phyloP scores from a whole-genome alignment of 2,329 filamentous ascomycete species.

The Geosmithia putterillii region DNA sequence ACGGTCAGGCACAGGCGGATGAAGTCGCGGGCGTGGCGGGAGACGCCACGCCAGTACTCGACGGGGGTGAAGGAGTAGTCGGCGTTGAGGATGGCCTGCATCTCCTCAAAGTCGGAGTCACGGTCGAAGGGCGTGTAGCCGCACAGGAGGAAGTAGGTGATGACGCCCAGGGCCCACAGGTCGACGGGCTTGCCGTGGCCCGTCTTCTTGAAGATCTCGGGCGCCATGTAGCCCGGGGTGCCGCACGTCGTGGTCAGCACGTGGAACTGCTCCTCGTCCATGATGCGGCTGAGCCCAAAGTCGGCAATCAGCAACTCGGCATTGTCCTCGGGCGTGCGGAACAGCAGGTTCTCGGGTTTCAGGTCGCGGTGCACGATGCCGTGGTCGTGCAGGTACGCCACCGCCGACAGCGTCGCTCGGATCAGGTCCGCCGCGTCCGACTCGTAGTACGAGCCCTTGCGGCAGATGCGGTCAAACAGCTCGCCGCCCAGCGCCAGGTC shows the following conservation, averaged over 20 bases:
- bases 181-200: constrained; percentile 97
- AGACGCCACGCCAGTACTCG: constrained; percentile 96
- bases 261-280: constrained; percentile 98
- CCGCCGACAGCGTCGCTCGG: constrained; percentile 87
- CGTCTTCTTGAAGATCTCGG: constrained; percentile 98
- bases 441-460: constrained; percentile 97
- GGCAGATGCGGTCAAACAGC: constrained; percentile 95
- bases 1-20: constrained; percentile 86
- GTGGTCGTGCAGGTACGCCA: constrained; percentile 96
- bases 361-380: constrained; percentile 96
- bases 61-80: constrained; percentile 92
- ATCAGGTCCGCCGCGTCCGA: constrained; percentile 93
- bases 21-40: constrained; percentile 75
- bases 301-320: constrained; percentile 94
- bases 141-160: constrained; percentile 96
- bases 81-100: constrained; percentile 95
- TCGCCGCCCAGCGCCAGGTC: constrained; percentile 94
- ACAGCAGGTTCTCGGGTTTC: constrained; percentile 94
- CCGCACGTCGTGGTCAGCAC: constrained; percentile 96
- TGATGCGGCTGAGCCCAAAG: constrained; percentile 90
- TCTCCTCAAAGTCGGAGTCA: constrained; percentile 95
- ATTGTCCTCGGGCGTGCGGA: constrained; percentile 95
- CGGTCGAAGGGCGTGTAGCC: constrained; percentile 98
- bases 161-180: constrained; percentile 96
- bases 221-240: constrained; percentile 97